Evolutionary conservation across 495 filamentous ascomycete species (phyloP), one percentile per base, ranked within the genome.

Genomic region (Xylona heveae): DNA sequence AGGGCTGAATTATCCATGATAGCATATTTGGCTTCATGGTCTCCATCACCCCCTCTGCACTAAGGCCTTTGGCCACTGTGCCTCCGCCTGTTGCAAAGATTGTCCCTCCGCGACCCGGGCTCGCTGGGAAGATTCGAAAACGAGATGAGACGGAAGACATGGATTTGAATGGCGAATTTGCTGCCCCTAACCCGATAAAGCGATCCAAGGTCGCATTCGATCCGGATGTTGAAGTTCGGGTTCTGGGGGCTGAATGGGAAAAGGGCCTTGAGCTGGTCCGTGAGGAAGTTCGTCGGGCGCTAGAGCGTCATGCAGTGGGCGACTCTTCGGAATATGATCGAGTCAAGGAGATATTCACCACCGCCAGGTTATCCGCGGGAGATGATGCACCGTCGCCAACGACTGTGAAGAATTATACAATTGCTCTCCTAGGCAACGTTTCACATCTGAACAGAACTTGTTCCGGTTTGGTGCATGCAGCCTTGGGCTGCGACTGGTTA

Each of bases 401-500:
- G 13, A 59, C 74, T 24, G 49, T 92, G 40, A 68, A 63, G 37
- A 61, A 71, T 34, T 82, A 91, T 42, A 51, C 85, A n/a, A 46
- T 78, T 34, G 82, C 76, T 16, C 61, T 95, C 31, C 64, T 76
- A n/a, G 68, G 65, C 29, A 74, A 73, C 38, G 66, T 77, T 5
- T 70, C 74, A 15, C 51, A 68, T 15, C 57, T 99, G 17, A 63
- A 74, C 39, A 70, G 66, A 41, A 66, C 65, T 28, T 93, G 78
- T 52, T 66, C 68, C 13, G 69, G 71, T 2, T 53, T 99, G 20
- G 69, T 93, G 23, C 57, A 67, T 38, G 70, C 71, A 15, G 57
- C 91, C 6, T 53, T 94, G 20, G 55, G 64, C 37, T 78, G 70
- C 48, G 58, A 70, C 23, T 99, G 88, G 88, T 62, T 93, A 25